phyloP scores from a whole-genome alignment of 2,329 filamentous ascomycete species.

The Coniochaeta pulveracea region DNA sequence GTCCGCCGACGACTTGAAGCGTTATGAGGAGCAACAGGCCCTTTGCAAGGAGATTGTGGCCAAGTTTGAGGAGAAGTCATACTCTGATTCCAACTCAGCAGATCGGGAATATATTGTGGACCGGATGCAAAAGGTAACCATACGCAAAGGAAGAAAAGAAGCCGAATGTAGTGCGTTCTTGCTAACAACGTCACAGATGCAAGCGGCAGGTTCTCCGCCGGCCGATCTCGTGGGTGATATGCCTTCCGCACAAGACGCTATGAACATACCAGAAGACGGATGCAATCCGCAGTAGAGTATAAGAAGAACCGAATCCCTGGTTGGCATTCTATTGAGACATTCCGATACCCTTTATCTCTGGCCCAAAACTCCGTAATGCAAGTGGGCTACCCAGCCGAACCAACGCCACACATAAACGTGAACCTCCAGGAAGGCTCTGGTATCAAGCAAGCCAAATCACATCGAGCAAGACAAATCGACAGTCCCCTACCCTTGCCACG shows the following conservation, averaged over 20 bases:
- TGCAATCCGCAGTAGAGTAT: constrained; percentile 50
- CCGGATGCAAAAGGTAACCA: constrained; percentile 85
- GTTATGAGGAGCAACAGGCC: constrained; percentile 70
- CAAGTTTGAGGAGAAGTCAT: constrained; percentile 75
- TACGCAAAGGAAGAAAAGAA: too few relatives aligned
- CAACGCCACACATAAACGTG: too few relatives aligned
- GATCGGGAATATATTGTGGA: constrained; percentile 92
- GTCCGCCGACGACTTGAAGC: constrained; percentile 58
- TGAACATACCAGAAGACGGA: constrained; percentile 41
- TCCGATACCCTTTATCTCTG: too few relatives aligned
- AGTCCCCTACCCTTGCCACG: constrained; percentile 2
- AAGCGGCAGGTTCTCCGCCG: constrained; percentile 84
- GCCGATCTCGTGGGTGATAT: constrained; percentile 86
- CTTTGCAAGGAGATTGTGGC: constrained; percentile 78
- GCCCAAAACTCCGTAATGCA: too few relatives aligned
- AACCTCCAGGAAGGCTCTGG: too few relatives aligned
- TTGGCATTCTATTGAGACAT: too few relatives aligned
- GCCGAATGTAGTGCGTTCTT: background rate
- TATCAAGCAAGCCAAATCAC: too few relatives aligned
- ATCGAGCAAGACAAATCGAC: too few relatives aligned
- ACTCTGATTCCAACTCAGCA: constrained; percentile 68
- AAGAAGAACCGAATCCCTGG: too few relatives aligned
- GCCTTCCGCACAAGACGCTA: constrained; percentile 65
- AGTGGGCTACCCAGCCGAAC: too few relatives aligned
- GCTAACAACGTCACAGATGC: constrained; percentile 56